These are phyloP conservation scores for Pachyrhizus erosus DNA, from an alignment of 306 rosid species.

Conservation along the genomic window DNA sequence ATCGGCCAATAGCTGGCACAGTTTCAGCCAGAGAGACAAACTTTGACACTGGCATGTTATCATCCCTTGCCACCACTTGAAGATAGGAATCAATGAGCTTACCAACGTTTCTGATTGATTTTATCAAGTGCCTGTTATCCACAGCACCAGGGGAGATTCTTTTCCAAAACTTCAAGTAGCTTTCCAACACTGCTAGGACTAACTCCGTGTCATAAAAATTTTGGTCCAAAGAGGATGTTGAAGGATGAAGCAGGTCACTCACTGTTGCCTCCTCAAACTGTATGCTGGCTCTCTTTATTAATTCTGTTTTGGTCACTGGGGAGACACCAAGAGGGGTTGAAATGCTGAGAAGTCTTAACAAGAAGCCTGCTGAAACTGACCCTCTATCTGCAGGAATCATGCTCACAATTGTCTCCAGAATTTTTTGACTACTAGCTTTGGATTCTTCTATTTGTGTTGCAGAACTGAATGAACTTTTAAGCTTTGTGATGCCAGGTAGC, in stretches of 20 bases:
- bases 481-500: conserved; percentile 70
- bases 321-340: conserved; percentile 71
- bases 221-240: conserved; percentile 54
- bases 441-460: conserved; percentile 58
- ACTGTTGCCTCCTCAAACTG: conserved; percentile 87
- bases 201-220: conserved; percentile 75
- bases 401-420: conserved; percentile 76
- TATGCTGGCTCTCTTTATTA: conserved; percentile 71
- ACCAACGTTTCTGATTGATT: conserved; percentile 71
- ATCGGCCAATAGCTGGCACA: conserved; percentile 78
- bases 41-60: conserved; percentile 72
- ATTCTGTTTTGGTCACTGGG: conserved; percentile 68
- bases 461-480: conserved; percentile 47
- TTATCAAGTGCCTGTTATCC: conserved; percentile 55
- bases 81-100: conserved; percentile 92
- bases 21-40: conserved; percentile 73
- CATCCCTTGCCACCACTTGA: conserved; percentile 81
- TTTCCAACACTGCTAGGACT: conserved; percentile 73
- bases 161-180: conserved; percentile 75
- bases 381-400: conserved; percentile 88
- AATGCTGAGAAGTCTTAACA: conserved; percentile 70
- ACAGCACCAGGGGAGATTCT: conserved; percentile 64
- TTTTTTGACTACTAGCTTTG: conserved; percentile 56
- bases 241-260: conserved; percentile 69
- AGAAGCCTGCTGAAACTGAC: conserved; percentile 81